phyloP scores from a whole-genome alignment of 345 rosid genomes.

The Microcos paniculata region DNA sequence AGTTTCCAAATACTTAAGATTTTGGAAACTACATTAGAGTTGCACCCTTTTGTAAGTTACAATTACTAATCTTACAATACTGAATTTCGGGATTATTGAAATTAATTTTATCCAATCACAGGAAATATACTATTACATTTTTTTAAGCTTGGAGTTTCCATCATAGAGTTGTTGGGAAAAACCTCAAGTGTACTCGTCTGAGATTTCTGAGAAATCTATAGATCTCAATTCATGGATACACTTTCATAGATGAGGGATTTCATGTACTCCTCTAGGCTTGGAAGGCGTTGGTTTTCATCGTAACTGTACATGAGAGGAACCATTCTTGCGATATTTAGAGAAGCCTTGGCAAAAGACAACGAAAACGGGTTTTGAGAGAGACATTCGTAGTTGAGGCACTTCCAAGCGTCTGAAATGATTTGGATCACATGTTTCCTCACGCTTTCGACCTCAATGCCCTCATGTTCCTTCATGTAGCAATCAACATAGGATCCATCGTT shows the following conservation, averaged over 20 bases:
- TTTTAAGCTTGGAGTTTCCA: too few relatives aligned
- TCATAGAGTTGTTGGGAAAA: too few relatives aligned
- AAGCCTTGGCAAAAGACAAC: conserved; percentile 29
- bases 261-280: conserved; percentile 36
- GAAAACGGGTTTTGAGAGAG: conserved; percentile 36
- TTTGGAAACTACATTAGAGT: too few relatives aligned
- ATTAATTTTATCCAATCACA: too few relatives aligned
- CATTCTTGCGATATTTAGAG: conserved; percentile 51
- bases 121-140: too few relatives aligned
- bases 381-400: conserved; percentile 47
- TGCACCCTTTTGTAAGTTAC: too few relatives aligned
- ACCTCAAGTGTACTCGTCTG: too few relatives aligned
- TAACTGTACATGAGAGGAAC: conserved; percentile 59
- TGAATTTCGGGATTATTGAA: too few relatives aligned
- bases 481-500: conserved; percentile 60
- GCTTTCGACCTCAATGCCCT: conserved; percentile 24
- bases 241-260: conserved; percentile 25
- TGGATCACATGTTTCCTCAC: conserved; percentile 31
- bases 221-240: not conserved
- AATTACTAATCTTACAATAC: too few relatives aligned
- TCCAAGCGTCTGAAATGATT: conserved; percentile 57
- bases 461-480: conserved; percentile 47
- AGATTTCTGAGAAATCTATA: too few relatives aligned
- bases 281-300: conserved; percentile 40
- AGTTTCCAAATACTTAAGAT: too few relatives aligned